phyloP scores from a whole-genome alignment of 805 yeast species.

The Trichomonascus vanleenenianus region DNA sequence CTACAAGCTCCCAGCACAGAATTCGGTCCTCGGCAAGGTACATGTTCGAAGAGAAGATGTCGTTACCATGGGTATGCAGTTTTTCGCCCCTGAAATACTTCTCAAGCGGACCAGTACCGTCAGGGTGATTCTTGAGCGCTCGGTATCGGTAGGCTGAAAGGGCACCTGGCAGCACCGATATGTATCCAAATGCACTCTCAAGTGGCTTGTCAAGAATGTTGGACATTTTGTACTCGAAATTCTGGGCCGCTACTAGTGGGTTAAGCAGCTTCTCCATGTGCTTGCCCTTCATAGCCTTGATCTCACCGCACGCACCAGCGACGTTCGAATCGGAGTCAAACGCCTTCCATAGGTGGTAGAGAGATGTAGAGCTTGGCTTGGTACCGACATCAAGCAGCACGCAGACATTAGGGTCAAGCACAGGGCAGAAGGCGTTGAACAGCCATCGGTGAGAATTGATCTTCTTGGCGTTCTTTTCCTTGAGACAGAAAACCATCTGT shows the following conservation, averaged over 20 bases:
- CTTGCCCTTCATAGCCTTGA: slow-evolving; percentile 89
- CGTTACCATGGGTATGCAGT: slow-evolving; percentile 49
- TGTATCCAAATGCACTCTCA: slow-evolving; percentile 88
- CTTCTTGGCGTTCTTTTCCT: slow-evolving; percentile 86
- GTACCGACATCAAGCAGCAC: slow-evolving; percentile 96
- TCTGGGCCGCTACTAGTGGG: slow-evolving; percentile 93
- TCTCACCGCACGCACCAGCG: slow-evolving; percentile 99
- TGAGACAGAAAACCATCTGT: slow-evolving; percentile 84
- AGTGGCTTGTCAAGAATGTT: slow-evolving; percentile 90
- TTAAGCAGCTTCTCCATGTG: slow-evolving; percentile 74
- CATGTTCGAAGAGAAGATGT: slow-evolving; percentile 94
- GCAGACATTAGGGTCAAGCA: slow-evolving; percentile 84
- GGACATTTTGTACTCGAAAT: slow-evolving; percentile 95
- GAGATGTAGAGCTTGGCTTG: slow-evolving; percentile 77
- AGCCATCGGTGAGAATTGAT: slow-evolving; percentile 98
- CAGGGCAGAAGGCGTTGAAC: slow-evolving; percentile 90
- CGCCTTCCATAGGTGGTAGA: slow-evolving; percentile 95
- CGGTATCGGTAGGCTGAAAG: slow-evolving; percentile 87
- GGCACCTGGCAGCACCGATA: slow-evolving; percentile 92
- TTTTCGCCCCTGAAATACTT: slow-evolving; percentile 89
- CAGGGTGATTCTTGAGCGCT: slow-evolving; percentile 76
- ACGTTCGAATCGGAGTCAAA: slow-evolving; percentile 94
- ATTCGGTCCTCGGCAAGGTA: slow-evolving; percentile 96
- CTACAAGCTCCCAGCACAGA: slow-evolving; percentile 91
- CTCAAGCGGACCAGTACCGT: slow-evolving; percentile 85